phyloP scores from a whole-genome alignment of 129 eudicot genomes.

The Glebionis coronaria region DNA sequence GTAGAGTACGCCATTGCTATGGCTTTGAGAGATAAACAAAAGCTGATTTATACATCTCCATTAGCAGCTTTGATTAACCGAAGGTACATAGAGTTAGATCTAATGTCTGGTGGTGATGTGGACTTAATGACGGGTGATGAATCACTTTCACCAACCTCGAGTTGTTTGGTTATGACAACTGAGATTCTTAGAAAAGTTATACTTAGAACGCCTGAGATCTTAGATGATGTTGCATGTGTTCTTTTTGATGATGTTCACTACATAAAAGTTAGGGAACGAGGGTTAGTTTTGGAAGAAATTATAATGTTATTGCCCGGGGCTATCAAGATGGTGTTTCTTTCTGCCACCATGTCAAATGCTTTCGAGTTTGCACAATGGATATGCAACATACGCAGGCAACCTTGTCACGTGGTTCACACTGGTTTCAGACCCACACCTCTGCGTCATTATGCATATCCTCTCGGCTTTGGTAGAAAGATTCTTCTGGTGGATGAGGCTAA shows the following conservation, averaged over 20 bases:
- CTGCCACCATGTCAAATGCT: slow-evolving; percentile 99
- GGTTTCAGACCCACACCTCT: slow-evolving; percentile 94
- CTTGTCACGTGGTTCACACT: slow-evolving; percentile 95
- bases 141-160: slow-evolving; percentile 83
- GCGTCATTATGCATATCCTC: slow-evolving; percentile 94
- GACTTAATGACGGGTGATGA: slow-evolving; percentile 98
- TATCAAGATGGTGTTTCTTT: slow-evolving; percentile 93
- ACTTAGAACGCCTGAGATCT: slow-evolving; percentile 87
- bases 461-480: slow-evolving; percentile 81
- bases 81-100: slow-evolving; percentile 84
- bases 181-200: slow-evolving; percentile 95
- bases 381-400: slow-evolving; percentile 88
- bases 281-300: slow-evolving; percentile 99
- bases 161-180: slow-evolving; percentile 95
- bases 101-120: slow-evolving; percentile 86
- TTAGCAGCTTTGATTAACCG: slow-evolving; percentile 90
- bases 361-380: slow-evolving; percentile 99
- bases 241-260: slow-evolving; percentile 94
- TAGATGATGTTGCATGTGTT: slow-evolving; percentile 97
- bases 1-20: slow-evolving; percentile 98
- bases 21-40: slow-evolving; percentile 88
- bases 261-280: slow-evolving; percentile 94
- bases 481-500: slow-evolving; percentile 95
- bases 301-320: slow-evolving; percentile 87
- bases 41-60: slow-evolving; percentile 93